Percentiles rank a stretch among this genome's conserved stretches.
Conservation (phyloP, 306 rosid genomes). For the Lathyrus oleraceus region DNA sequence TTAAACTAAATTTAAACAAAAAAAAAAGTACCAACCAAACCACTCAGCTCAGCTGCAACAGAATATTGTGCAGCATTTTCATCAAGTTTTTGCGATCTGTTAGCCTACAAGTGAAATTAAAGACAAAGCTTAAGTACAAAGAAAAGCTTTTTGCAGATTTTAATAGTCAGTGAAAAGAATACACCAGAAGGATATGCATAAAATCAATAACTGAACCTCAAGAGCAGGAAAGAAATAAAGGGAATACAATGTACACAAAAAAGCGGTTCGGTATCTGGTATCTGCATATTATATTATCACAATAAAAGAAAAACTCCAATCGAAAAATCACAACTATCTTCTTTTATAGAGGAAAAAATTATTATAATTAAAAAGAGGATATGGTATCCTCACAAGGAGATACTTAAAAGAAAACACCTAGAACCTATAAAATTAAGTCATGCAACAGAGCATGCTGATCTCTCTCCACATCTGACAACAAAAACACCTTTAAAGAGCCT, state of each 20-base stretch:
- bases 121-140: slow-evolving; percentile 6
- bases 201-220: slow-evolving; percentile 10
- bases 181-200: slow-evolving; percentile 8
- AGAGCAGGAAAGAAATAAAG: background rate
- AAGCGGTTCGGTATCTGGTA: background rate
- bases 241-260: slow-evolving; percentile 27
- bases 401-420: slow-evolving; percentile 11
- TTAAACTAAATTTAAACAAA: background rate
- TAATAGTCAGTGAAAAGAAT: slow-evolving; percentile 8
- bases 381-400: slow-evolving; percentile 14
- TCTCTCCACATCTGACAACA: slow-evolving; percentile 3
- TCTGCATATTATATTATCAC: background rate
- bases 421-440: slow-evolving; percentile 3
- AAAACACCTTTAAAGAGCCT: slow-evolving; percentile 2
- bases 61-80: slow-evolving; percentile 68
- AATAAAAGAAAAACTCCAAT: slow-evolving; percentile 3
- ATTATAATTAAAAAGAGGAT: background rate
- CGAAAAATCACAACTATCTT: background rate
- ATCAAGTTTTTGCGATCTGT: slow-evolving; percentile 75
- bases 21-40: slow-evolving; percentile 62
- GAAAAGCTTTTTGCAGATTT: slow-evolving; percentile 4
- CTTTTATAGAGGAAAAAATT: background rate
- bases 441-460: background rate
- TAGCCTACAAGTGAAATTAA: slow-evolving; percentile 56
- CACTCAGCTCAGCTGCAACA: slow-evolving; percentile 68